Base-by-base conservation (phyloP, 2,329 filamentous ascomycete genomes). In the Aureobasidium sp. region DNA sequence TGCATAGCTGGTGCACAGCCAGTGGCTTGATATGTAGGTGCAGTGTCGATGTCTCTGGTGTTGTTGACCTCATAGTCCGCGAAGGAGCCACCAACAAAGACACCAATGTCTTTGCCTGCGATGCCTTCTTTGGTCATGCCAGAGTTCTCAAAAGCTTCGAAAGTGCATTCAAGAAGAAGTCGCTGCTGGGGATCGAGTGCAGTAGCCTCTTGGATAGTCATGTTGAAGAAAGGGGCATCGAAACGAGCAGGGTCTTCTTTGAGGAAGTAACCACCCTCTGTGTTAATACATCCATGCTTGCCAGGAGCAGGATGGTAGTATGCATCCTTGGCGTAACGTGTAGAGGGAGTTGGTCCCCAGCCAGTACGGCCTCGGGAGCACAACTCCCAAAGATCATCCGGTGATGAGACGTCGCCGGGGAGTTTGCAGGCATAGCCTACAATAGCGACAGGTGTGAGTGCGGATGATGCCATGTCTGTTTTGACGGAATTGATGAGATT, bases 361-460 rank as follows among this genome's bases (percentile, higher is more conserved):
- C 53, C 53, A 9, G 39, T 57, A n/a, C 48, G 42, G 6, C 63
- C 50, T 46, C 53, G 27, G 3, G 53, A 57, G 20, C 53, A 57
- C 32, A 65, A 27, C 29, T 65, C 56, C 63, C 63, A 65, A 10
- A 65, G 51, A 20, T 65, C 59, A 12, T 57, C 59, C 3, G 63
- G 55, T 12, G 69, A 70, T 37, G 66, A 68, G 36, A 70, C 71
- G 36, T 68, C 68, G 0, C 77, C 78, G 0, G 79, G 78, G 26
- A 80, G 75, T 0, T 78, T 71, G 29, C 79, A 79, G 0, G 72
- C 76, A 48, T 62, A 77, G 27, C 78, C 77, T 6, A 80, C 68
- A 15, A 80, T 70, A 26, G 78, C 79, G 23, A 80, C 76, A 42
- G 76, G 74, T 57, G n/a, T n/a, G 23, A 15, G 27, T 13, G 6